phyloP scores from a whole-genome alignment of 2,329 filamentous ascomycete species.

The Phaeophleospora eucalypticola region DNA sequence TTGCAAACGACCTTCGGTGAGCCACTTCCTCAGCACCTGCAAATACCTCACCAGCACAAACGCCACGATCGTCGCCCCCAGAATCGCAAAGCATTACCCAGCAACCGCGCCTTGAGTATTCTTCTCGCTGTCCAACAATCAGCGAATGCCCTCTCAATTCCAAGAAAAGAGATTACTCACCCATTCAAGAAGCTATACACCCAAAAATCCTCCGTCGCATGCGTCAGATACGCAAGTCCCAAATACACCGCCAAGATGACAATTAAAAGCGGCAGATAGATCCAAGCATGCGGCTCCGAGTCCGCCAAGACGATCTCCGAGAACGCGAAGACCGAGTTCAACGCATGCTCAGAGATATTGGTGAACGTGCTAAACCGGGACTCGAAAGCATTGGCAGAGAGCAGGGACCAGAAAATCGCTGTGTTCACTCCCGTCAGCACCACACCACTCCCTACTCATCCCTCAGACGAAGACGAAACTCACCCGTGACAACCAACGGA shows the following conservation, averaged over 20 bases:
- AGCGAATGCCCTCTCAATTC: conserved; percentile 35
- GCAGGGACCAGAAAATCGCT: conserved; percentile 43
- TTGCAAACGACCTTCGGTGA: conserved; percentile 1
- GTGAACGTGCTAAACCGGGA: conserved; percentile 43
- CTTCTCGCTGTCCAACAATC: conserved; percentile 62
- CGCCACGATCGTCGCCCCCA: conserved; percentile 37
- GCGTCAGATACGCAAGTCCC: conserved; percentile 68
- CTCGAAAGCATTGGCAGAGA: conserved; percentile 34
- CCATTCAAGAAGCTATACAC: conserved; percentile 75
- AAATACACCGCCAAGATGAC: conserved; percentile 70
- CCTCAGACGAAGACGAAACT: conserved; percentile 20
- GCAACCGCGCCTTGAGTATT: conserved; percentile 36
- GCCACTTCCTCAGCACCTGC: conserved; percentile 37
- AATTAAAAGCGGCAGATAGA: conserved; percentile 65
- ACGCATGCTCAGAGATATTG: conserved; percentile 68
- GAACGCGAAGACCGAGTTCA: conserved; percentile 71
- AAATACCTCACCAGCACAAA: conserved; percentile 41
- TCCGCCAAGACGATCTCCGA: conserved; percentile 69
- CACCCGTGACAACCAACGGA: conserved; percentile 44
- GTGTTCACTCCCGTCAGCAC: background rate
- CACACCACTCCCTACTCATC: too few species aligned
- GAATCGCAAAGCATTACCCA: conserved; percentile 33
- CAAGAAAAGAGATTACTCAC: conserved; percentile 13
- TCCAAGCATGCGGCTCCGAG: conserved; percentile 58
- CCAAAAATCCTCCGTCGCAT: conserved; percentile 67